phyloP scores from a whole-genome alignment of 1,284 basidiomycete genomes.

The Boletus smithii region DNA sequence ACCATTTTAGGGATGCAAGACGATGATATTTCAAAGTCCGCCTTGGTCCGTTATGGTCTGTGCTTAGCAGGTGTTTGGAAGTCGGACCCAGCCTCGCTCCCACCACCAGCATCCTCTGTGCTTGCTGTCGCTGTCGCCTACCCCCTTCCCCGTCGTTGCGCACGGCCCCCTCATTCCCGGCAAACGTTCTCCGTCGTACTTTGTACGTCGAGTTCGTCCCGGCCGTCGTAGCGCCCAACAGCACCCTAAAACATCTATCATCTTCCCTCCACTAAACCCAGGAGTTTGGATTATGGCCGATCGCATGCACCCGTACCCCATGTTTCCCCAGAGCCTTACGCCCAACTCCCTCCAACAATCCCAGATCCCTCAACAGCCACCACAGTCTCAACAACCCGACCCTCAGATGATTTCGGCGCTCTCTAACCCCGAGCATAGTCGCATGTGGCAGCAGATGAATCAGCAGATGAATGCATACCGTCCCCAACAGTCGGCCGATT shows the following conservation, averaged over 20 bases:
- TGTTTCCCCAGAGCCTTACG: slow-evolving; percentile 47
- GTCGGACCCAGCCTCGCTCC: slow-evolving; percentile 41
- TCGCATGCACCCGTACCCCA: slow-evolving; percentile 50
- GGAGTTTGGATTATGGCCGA: slow-evolving; percentile 52
- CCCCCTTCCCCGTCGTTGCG: slow-evolving; percentile 19
- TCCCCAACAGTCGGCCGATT: slow-evolving; percentile 40
- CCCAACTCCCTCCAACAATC: slow-evolving; percentile 45
- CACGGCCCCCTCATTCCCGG: slow-evolving; percentile 19
- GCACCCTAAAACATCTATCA: slow-evolving; percentile 29
- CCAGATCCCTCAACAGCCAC: slow-evolving; percentile 40
- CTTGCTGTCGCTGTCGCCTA: slow-evolving; percentile 23
- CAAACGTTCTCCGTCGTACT: slow-evolving; percentile 9
- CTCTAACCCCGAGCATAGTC: slow-evolving; percentile 43
- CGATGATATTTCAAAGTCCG: slow-evolving; percentile 30
- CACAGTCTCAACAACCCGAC: slow-evolving; percentile 39
- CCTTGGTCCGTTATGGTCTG: slow-evolving; percentile 36
- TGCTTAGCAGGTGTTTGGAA: slow-evolving; percentile 40
- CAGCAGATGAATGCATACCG: slow-evolving; percentile 47
- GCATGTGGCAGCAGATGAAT: slow-evolving; percentile 58
- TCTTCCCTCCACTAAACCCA: slow-evolving; percentile 27
- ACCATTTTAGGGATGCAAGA: slow-evolving; percentile 21
- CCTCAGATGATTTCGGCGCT: slow-evolving; percentile 41
- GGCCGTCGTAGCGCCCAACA: slow-evolving; percentile 17
- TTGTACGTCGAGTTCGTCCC: slow-evolving; percentile 19
- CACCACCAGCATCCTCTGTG: slow-evolving; percentile 39